These are phyloP conservation scores for Cystofilobasidium macerans DNA, from an alignment of 768 basidiomycete species.

Conservation along the genomic window DNA sequence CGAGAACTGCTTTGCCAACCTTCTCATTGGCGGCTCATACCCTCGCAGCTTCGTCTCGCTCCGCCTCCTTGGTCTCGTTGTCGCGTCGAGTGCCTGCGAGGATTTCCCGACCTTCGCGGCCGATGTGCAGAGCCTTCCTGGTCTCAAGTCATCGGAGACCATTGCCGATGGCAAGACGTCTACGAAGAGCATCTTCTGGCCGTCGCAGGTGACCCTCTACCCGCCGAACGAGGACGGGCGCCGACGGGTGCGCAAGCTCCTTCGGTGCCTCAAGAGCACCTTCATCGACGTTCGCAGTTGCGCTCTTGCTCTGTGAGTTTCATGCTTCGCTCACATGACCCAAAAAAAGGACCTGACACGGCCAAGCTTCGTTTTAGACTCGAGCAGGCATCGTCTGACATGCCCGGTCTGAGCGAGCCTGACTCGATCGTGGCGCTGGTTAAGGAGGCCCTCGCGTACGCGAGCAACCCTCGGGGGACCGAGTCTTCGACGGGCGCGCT, in stretches of 20 bases:
- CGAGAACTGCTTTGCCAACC: conserved; percentile 1
- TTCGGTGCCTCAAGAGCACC: conserved; percentile 13
- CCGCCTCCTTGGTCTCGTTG: conserved; percentile 6
- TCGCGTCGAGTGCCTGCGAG: conserved; percentile 1
- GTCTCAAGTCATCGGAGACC: not conserved
- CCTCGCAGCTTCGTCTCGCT: conserved; percentile 20
- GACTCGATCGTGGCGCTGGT: not conserved
- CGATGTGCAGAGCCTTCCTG: not conserved
- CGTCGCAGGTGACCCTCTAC: not conserved
- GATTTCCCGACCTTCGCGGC: not conserved
- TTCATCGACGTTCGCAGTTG: conserved; percentile 11
- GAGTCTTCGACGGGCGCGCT: conserved; percentile 17
- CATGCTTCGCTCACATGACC: not conserved
- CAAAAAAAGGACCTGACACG: not conserved
- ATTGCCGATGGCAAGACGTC: not conserved
- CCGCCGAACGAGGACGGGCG: not conserved
- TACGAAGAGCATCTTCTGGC: not conserved
- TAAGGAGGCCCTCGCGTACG: conserved; percentile 8
- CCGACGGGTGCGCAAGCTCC: not conserved
- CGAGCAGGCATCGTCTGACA: not conserved
- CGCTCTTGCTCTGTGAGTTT: conserved; percentile 15
- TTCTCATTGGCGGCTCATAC: conserved; percentile 12
- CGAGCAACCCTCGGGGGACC: conserved; percentile 16
- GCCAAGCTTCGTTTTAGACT: not conserved
- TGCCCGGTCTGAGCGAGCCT: conserved; percentile 7